Evolutionary conservation across 345 rosid genomes (phyloP).

Genomic region (Psidium friedrichsthalianum): DNA sequence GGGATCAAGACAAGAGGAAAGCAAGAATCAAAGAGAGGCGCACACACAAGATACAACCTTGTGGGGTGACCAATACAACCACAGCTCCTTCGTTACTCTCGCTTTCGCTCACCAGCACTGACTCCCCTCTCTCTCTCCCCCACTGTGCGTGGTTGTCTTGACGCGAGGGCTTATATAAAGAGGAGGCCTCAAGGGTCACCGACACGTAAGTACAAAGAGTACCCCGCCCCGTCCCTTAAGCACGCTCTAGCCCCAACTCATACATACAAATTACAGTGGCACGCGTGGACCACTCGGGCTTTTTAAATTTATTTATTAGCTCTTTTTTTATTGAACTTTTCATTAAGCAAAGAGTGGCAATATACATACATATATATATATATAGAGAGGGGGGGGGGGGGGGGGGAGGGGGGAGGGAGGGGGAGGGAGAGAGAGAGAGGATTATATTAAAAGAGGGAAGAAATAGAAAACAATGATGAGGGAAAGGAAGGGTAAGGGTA

Average conservation of each 20-base stretch:
- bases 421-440: no score
- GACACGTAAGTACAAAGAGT: neutral
- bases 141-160: neutral
- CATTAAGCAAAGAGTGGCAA: neutral
- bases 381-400: no score
- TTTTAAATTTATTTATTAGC: neutral
- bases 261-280: neutral
- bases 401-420: no score
- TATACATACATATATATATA: neutral
- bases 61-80: neutral
- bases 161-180: neutral
- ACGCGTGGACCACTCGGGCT: conserved; percentile 1
- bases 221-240: neutral
- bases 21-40: neutral
- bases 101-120: neutral
- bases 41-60: neutral
- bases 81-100: neutral
- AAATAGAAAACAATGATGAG: neutral
- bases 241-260: neutral
- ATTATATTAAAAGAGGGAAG: neutral
- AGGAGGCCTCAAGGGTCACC: neutral
- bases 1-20: neutral
- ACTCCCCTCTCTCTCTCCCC: neutral
- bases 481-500: neutral
- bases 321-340: neutral